These are phyloP conservation scores for Wakefieldia striispora DNA, from an alignment of 768 basidiomycete genomes.

Conservation along the genomic window DNA sequence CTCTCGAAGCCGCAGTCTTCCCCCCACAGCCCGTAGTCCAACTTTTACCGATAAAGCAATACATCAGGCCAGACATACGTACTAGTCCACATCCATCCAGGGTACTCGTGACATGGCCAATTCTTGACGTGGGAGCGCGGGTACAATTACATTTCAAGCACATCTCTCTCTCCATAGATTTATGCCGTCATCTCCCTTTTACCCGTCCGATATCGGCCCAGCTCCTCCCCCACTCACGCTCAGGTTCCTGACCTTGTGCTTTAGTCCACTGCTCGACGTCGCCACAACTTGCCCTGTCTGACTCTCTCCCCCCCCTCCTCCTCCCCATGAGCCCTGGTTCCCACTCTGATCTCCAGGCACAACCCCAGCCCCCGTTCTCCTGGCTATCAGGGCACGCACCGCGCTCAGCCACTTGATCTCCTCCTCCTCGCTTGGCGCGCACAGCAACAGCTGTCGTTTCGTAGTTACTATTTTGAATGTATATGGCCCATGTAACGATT, in stretches of 20 bases:
- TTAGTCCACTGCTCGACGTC: slow-evolving; percentile 38
- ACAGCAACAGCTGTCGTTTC: slow-evolving; percentile 82
- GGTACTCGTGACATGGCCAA: slow-evolving; percentile 6
- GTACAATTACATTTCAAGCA: slow-evolving; percentile 17
- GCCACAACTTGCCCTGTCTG: slow-evolving; percentile 23
- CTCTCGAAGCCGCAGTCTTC: neutral
- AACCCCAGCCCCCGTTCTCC: slow-evolving; percentile 53
- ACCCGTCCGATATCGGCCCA: slow-evolving; percentile 23
- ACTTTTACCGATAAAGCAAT: neutral
- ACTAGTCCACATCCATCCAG: neutral
- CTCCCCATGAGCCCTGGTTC: slow-evolving; percentile 4
- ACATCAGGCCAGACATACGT: neutral
- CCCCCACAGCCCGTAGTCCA: neutral
- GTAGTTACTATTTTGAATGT: slow-evolving; percentile 98
- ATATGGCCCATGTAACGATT: slow-evolving; percentile 46
- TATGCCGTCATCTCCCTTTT: slow-evolving; percentile 20
- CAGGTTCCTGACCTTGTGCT: slow-evolving; percentile 46
- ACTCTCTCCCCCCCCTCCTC: slow-evolving; percentile 3
- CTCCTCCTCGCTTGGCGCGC: slow-evolving; percentile 95
- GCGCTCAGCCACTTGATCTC: slow-evolving; percentile 99
- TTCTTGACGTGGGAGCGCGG: slow-evolving; percentile 21
- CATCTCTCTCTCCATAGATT: slow-evolving; percentile 1
- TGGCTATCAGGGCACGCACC: slow-evolving; percentile 84
- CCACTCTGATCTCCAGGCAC: slow-evolving; percentile 45
- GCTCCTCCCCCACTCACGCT: slow-evolving; percentile 40